Conservation (phyloP, 2,329 filamentous ascomycete species). For the Hymenoscyphus infarciens region DNA sequence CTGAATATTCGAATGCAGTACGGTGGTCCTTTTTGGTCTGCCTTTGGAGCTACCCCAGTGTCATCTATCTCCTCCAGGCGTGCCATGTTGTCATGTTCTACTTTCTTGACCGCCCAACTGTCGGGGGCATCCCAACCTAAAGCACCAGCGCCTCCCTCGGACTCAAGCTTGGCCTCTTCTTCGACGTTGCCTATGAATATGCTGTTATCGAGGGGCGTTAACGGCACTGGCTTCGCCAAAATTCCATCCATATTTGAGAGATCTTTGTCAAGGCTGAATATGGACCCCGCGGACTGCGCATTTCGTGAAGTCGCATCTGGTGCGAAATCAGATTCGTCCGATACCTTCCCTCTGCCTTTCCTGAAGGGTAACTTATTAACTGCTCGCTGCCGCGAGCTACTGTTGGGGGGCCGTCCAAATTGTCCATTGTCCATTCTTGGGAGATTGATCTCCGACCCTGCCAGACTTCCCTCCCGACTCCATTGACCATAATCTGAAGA, state of each 20-base stretch:
- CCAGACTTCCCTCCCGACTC: slow-evolving; percentile 32
- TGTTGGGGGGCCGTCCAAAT: slow-evolving; percentile 13
- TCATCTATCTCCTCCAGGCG: slow-evolving; percentile 64
- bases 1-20: slow-evolving; percentile 97
- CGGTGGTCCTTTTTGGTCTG: slow-evolving; percentile 69
- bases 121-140: slow-evolving; percentile 90
- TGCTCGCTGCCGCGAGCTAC: slow-evolving; percentile 27
- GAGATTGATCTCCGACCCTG: slow-evolving; percentile 30
- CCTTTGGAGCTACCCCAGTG: slow-evolving; percentile 59
- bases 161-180: slow-evolving; percentile 38
- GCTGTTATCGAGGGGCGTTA: slow-evolving; percentile 66
- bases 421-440: slow-evolving; percentile 24
- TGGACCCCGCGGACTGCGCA: slow-evolving; percentile 40
- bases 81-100: slow-evolving; percentile 59
- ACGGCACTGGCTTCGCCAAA: slow-evolving; percentile 63
- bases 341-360: slow-evolving; percentile 49
- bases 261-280: slow-evolving; percentile 83
- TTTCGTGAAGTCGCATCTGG: slow-evolving; percentile 26
- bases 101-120: slow-evolving; percentile 87
- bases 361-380: slow-evolving; percentile 57
- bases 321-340: slow-evolving; percentile 55
- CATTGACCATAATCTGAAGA: slow-evolving; percentile 31
- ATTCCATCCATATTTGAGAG: slow-evolving; percentile 91
- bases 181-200: slow-evolving; percentile 44
- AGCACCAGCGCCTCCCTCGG: slow-evolving; percentile 25